Base-by-base conservation (phyloP, 2,329 filamentous ascomycete genomes). In the Ilyonectria mors-panacis region DNA sequence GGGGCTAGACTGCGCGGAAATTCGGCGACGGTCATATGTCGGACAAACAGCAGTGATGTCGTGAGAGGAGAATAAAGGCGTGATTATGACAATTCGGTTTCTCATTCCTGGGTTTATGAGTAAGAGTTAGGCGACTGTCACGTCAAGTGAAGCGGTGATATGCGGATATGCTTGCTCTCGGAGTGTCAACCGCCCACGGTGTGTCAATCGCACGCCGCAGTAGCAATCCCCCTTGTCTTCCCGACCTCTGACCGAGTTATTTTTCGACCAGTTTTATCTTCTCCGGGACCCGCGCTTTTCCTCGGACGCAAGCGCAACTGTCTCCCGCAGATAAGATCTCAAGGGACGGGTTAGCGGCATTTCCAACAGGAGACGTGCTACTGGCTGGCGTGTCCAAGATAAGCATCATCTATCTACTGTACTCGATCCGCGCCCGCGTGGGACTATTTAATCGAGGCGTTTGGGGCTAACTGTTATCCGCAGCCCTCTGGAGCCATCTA, bases 21-120 rank as follows among this genome's bases (percentile, higher is more conserved):
- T 66, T 47, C 68, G 67, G 55, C 33, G 54, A 53, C 57, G 44
- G 60, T 72, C 70, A 73, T 75, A 72, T 66, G 71, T 73, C 71
- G 59, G 54, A 65, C 71, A 74, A 56, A 59, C 66, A 59, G 71
- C 48, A 59, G 39, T 50, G n/a, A 57, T 44, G 58, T 63, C 56
- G 63, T 59, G 70, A 67, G 65, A 71, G 67, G 51, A 23, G 19
- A 19, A 23, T 35, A 39, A 47, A 51, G 47, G 63, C 26, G 50
- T 53, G 58, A 66, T 68, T 65, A 33, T 67, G 48, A 64, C 65
- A 61, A 39, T 56, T 61, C 10, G 19, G 19, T 62, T 62, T 60
- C 33, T 53, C 59, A 48, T 60, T 66, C 57, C 64, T 17, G 42
- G 55, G 6, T 30, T 51, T 19, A 51, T 51, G 28, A 12, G 7